Base-by-base conservation (phyloP, 805 yeast species). In the Hanseniaspora osmophila region DNA sequence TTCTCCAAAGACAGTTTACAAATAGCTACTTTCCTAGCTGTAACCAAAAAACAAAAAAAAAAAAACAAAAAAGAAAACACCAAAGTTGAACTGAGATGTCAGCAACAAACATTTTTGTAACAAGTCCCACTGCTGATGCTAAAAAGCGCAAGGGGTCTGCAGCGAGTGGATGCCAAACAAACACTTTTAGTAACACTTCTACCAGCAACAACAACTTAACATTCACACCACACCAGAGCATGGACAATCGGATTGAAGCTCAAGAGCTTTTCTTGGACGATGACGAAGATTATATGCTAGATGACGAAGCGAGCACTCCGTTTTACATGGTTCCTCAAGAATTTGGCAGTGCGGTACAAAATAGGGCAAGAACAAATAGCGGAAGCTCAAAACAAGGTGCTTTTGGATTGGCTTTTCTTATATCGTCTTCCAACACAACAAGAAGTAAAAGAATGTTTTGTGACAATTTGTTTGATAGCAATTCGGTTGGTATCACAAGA, bases 401-500 rank as follows among this genome's bases (percentile, higher is more conserved):
- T 22, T 7, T 22, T 22, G 27, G 27, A 22, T 7, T 22, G 27
- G 27, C 27, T 22, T 22, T 7, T 22, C 27, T 22, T 22, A 22
- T 32, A 32, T 32, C 15, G 5, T 32, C 35, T 4, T 32, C 35
- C 13, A 32, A 32, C 10, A 32, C 18, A 35, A 35, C 18, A 35
- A 35, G 38, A 35, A 35, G 11, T 16, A 35, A 35, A 35, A 35
- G 38, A 16, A 17, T 17, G 16, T 35, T n/a, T 35, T n/a, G 18
- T n/a, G 38, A 35, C 6, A 35, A 35, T 35, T n/a, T 35, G 10
- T 35, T 35, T 35, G 41, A 35, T 44, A 43, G 42, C 17, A 56
- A 58, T 2, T 55, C 59, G 33, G 43, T 55, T 37, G 64, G 65
- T 15, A 48, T 74, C 33, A 68, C 77, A 49, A 65, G 80, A 59